phyloP scores from a whole-genome alignment of 2,329 filamentous ascomycete species.

The Colletotrichum euphorbiae region DNA sequence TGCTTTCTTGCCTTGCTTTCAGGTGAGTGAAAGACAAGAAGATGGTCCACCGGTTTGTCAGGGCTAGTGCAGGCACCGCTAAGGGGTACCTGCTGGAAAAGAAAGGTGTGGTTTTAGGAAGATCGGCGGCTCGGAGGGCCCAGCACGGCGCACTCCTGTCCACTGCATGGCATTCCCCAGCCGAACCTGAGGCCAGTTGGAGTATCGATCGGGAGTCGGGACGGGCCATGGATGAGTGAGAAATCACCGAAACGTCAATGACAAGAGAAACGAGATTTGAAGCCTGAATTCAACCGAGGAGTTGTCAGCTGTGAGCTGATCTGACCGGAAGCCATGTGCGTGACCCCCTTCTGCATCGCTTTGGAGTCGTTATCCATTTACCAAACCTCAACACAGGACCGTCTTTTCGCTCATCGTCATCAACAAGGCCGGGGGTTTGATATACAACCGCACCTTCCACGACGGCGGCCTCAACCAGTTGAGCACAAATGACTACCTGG shows the following conservation, averaged over 20 bases:
- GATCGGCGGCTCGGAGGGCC: not conserved
- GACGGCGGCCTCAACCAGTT: slow-evolving; percentile 87
- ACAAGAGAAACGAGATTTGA: not conserved
- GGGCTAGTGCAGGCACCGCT: slow-evolving; percentile 30
- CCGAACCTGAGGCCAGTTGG: slow-evolving; percentile 29
- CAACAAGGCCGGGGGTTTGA: slow-evolving; percentile 96
- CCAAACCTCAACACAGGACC: slow-evolving; percentile 69
- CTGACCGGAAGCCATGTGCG: slow-evolving; percentile 25
- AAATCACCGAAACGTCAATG: slow-evolving; percentile 8
- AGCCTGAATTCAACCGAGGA: not conserved
- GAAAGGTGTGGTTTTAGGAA: no score
- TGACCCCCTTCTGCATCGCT: not conserved
- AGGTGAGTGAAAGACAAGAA: not conserved
- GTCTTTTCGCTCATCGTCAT: slow-evolving; percentile 97
- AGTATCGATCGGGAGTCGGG: not conserved
- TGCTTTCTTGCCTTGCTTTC: slow-evolving; percentile 8
- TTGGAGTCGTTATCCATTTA: not conserved
- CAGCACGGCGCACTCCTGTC: not conserved
- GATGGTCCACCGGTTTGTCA: slow-evolving; percentile 1
- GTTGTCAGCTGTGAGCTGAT: slow-evolving; percentile 12
- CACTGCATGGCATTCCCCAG: not conserved
- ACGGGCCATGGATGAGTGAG: slow-evolving; percentile 1
- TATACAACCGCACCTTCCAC: slow-evolving; percentile 96
- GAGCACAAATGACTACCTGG: slow-evolving; percentile 94
- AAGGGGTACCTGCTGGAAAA: not conserved